These are phyloP conservation scores for Asterophora parasitica DNA, from an alignment of 768 basidiomycete genomes.

Conservation along the genomic window DNA sequence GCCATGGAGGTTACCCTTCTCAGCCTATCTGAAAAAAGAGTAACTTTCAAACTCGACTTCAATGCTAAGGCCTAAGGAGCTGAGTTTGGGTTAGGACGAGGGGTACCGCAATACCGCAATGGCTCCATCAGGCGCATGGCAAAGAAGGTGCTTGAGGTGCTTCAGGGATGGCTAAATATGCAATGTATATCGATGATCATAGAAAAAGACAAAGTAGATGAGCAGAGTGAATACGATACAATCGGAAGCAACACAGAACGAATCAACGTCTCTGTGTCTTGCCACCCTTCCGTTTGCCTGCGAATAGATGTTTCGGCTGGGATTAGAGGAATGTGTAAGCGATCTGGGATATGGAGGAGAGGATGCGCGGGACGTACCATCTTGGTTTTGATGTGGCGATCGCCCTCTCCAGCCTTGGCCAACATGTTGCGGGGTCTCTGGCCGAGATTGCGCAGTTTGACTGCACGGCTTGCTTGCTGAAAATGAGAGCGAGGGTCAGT, in stretches of 20 bases:
- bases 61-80: too few species aligned
- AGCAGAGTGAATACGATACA: conserved; percentile 13
- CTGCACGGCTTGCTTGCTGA: conserved; percentile 77
- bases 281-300: conserved; percentile 81
- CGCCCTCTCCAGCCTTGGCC: conserved; percentile 88
- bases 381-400: conserved; percentile 76
- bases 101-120: too few species aligned
- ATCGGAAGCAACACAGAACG: conserved; percentile 5
- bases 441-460: conserved; percentile 78
- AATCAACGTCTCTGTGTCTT: conserved; percentile 74
- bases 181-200: not conserved
- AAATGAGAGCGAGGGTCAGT: too few species aligned
- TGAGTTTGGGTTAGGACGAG: too few species aligned
- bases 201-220: conserved; percentile 1
- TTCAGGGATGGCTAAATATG: too few species aligned
- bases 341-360: conserved; percentile 5
- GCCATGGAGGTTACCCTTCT: too few species aligned
- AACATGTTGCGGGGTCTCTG: conserved; percentile 84
- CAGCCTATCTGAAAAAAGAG: too few species aligned
- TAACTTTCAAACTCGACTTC: too few species aligned
- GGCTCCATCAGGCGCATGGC: too few species aligned
- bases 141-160: too few species aligned
- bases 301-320: conserved; percentile 82
- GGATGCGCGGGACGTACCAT: conserved; percentile 50
- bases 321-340: conserved; percentile 24